phyloP scores from a whole-genome alignment of 169 alveolate species.

The Cryptosporidium tyzzeri region DNA sequence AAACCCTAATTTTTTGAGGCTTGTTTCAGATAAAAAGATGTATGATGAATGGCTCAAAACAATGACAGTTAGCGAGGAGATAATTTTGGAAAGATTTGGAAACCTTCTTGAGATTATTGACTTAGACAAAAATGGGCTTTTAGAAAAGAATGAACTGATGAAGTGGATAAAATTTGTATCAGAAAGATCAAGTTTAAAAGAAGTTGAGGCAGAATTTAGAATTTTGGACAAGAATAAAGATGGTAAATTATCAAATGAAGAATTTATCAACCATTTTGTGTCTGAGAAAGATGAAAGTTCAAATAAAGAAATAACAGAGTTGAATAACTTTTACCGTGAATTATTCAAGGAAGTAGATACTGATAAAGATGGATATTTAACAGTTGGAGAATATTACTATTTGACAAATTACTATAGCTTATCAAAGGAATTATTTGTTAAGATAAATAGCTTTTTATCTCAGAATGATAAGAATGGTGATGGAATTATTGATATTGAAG shows the following conservation, averaged over 20 bases:
- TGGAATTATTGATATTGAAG: constrained; percentile 51
- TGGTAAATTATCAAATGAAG: constrained; percentile 15
- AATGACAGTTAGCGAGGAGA: constrained; percentile 23
- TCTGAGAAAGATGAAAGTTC: neutral
- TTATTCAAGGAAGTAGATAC: constrained; percentile 27
- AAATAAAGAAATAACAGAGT: neutral
- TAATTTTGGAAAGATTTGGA: constrained; percentile 15
- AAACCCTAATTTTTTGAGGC: neutral
- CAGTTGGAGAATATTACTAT: constrained; percentile 17
- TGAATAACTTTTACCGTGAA: constrained; percentile 30
- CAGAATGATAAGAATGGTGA: constrained; percentile 61
- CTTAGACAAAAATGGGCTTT: constrained; percentile 6
- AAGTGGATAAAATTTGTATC: constrained; percentile 50
- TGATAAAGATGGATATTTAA: constrained; percentile 39
- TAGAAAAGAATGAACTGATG: constrained; percentile 15
- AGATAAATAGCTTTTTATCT: constrained; percentile 23
- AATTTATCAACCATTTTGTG: constrained; percentile 11
- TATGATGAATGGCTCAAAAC: constrained; percentile 69
- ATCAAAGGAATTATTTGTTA: constrained; percentile 34
- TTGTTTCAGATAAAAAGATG: constrained; percentile 41
- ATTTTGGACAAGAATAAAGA: constrained; percentile 48
- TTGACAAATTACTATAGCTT: constrained; percentile 37
- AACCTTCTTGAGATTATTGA: constrained; percentile 30
- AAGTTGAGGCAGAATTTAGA: constrained; percentile 43
- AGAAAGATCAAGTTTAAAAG: constrained; percentile 44